Conservation (phyloP, 495 filamentous ascomycete species). For the Xylaria castorea region DNA sequence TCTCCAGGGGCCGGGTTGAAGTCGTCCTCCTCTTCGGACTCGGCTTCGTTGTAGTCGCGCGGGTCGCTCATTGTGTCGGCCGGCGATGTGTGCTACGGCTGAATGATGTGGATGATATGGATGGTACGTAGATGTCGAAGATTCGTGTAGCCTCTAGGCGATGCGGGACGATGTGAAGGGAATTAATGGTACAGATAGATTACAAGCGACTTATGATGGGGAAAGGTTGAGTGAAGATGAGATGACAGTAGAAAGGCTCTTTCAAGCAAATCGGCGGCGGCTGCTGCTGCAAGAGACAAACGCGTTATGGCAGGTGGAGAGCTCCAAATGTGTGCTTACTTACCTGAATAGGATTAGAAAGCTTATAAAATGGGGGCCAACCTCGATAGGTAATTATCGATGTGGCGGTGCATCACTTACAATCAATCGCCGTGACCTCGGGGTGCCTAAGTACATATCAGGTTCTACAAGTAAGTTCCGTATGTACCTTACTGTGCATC, state of each 20-base stretch:
- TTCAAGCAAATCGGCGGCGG: conserved; percentile 8
- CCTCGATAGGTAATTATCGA: not conserved
- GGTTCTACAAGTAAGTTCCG: too few species aligned
- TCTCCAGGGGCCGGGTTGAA: conserved; percentile 77
- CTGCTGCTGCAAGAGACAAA: conserved; percentile 4
- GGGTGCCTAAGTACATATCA: too few species aligned
- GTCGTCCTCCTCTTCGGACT: conserved; percentile 80
- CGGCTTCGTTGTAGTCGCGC: conserved; percentile 46
- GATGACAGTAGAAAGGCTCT: conserved; percentile 2
- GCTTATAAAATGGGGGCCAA: not conserved
- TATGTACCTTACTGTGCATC: too few species aligned
- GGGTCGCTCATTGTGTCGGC: conserved; percentile 53
- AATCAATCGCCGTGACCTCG: too few species aligned
- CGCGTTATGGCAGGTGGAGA: conserved; percentile 5
- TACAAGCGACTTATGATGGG: conserved; percentile 18
- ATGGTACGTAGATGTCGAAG: not conserved
- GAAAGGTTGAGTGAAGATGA: not conserved
- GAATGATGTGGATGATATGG: not conserved
- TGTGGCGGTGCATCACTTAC: too few species aligned
- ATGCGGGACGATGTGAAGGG: not conserved
- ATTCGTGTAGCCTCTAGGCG: not conserved
- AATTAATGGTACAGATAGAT: conserved; percentile 12
- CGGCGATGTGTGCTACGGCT: conserved; percentile 3
- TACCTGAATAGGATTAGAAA: not conserved
- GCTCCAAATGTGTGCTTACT: not conserved